These are phyloP conservation scores for Agaricus blazei DNA, from an alignment of 768 basidiomycete genomes.

Conservation along the genomic window DNA sequence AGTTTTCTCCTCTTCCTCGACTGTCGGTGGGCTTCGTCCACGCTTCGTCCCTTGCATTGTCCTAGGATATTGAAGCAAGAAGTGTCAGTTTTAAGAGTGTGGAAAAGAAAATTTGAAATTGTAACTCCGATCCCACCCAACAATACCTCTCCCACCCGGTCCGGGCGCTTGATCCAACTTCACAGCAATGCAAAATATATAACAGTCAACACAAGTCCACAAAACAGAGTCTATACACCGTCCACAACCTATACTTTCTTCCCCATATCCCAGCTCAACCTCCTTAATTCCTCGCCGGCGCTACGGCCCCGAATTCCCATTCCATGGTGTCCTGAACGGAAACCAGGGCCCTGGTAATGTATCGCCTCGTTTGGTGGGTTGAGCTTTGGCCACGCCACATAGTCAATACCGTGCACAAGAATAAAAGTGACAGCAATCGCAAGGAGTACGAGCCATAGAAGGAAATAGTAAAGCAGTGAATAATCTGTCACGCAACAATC, in stretches of 20 bases:
- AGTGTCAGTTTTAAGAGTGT: conserved; percentile 6
- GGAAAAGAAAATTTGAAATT: conserved; percentile 23
- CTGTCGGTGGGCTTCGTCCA: conserved; percentile 76
- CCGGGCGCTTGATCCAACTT: background rate
- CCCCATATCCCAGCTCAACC: conserved; percentile 62
- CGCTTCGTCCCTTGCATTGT: conserved; percentile 63
- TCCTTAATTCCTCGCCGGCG: conserved; percentile 46
- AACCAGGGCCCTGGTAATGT: conserved; percentile 87
- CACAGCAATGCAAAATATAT: conserved; percentile 5
- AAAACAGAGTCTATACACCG: conserved; percentile 17
- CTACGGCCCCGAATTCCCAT: conserved; percentile 53
- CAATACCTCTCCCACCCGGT: conserved; percentile 1
- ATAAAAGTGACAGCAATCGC: conserved; percentile 66
- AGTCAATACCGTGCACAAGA: conserved; percentile 82
- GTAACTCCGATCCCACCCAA: conserved; percentile 20
- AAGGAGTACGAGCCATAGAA: conserved; percentile 72
- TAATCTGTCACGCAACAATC: conserved; percentile 49
- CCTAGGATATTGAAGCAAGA: conserved; percentile 13
- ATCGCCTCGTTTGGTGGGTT: conserved; percentile 80
- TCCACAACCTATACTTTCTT: too few species aligned
- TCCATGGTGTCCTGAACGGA: conserved; percentile 70
- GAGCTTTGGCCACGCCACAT: conserved; percentile 91
- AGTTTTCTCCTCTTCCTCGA: conserved; percentile 68
- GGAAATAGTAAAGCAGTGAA: conserved; percentile 79
- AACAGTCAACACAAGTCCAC: conserved; percentile 73